phyloP scores from a whole-genome alignment of 768 basidiomycete species.

The Suillus tomentosus region DNA sequence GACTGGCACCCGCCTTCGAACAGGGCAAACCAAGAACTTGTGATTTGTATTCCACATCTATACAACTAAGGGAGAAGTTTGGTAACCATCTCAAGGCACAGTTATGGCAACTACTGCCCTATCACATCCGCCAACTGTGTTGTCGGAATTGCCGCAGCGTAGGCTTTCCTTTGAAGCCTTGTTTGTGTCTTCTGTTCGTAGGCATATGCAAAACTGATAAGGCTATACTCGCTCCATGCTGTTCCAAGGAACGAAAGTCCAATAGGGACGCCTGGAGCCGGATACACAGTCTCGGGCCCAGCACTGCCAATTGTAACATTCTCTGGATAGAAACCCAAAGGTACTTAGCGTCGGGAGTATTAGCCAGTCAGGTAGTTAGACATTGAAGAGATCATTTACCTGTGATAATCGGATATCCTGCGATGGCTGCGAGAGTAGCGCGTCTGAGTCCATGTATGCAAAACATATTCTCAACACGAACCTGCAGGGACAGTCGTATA shows the following conservation, averaged over 20 bases:
- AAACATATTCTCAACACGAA: constrained; percentile 10
- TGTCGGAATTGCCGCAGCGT: constrained; percentile 54
- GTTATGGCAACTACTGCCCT: not conserved
- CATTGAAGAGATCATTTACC: constrained; percentile 18
- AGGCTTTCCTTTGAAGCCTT: constrained; percentile 49
- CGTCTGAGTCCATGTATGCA: not conserved
- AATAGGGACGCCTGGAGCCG: constrained; percentile 43
- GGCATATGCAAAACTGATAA: constrained; percentile 45
- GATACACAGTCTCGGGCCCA: constrained; percentile 34
- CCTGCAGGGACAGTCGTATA: constrained; percentile 23
- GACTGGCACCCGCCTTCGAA: not conserved
- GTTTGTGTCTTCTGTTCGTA: constrained; percentile 59
- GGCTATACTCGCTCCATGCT: constrained; percentile 44
- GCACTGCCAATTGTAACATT: constrained; percentile 35
- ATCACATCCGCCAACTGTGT: constrained; percentile 48
- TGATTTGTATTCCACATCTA: not conserved
- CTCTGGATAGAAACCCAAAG: constrained; percentile 42
- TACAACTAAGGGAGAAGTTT: not conserved
- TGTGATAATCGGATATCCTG: constrained; percentile 38
- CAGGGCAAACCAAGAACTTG: not conserved
- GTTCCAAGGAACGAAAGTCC: constrained; percentile 46
- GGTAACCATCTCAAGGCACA: not conserved
- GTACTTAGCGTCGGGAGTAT: constrained; percentile 23
- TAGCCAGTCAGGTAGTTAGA: not conserved
- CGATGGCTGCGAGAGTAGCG: constrained; percentile 27